Conservation (phyloP, 2,329 filamentous ascomycete genomes). For the Sporothrix curviconia region DNA sequence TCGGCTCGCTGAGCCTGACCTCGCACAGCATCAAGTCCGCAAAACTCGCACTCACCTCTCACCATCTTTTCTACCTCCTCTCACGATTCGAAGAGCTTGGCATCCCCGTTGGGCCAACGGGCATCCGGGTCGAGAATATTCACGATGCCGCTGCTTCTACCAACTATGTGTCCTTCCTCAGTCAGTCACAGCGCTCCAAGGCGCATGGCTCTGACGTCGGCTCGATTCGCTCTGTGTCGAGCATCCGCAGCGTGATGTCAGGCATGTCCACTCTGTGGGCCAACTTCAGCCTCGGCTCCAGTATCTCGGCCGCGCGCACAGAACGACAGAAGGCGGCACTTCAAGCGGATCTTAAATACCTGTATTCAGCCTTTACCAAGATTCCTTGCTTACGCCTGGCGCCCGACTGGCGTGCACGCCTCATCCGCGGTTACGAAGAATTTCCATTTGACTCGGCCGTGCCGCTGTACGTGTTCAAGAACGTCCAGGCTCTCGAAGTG, state of each 20-base stretch:
- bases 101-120: conserved; percentile 91
- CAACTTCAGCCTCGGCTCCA: conserved; percentile 73
- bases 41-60: conserved; percentile 86
- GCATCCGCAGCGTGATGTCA: conserved; percentile 94
- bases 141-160: conserved; percentile 79
- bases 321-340: conserved; percentile 85
- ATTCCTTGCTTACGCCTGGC: conserved; percentile 85
- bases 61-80: conserved; percentile 93
- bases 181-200: conserved; percentile 73
- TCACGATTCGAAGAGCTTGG: conserved; percentile 90
- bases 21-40: conserved; percentile 82
- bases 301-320: conserved; percentile 71
- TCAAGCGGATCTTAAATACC: conserved; percentile 83
- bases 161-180: conserved; percentile 94
- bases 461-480: conserved; percentile 95
- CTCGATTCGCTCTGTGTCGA: conserved; percentile 92
- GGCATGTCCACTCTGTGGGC: conserved; percentile 93
- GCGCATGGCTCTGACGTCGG: conserved; percentile 75
- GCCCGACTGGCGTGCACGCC: conserved; percentile 83
- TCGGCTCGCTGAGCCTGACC: conserved; percentile 77
- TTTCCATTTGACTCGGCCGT: conserved; percentile 98
- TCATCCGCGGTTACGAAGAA: conserved; percentile 92
- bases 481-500: conserved; percentile 86
- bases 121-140: conserved; percentile 87
- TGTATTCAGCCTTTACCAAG: conserved; percentile 98